These are phyloP conservation scores for Sesbania bispinosa DNA, from an alignment of 306 rosid species.

Conservation along the genomic window DNA sequence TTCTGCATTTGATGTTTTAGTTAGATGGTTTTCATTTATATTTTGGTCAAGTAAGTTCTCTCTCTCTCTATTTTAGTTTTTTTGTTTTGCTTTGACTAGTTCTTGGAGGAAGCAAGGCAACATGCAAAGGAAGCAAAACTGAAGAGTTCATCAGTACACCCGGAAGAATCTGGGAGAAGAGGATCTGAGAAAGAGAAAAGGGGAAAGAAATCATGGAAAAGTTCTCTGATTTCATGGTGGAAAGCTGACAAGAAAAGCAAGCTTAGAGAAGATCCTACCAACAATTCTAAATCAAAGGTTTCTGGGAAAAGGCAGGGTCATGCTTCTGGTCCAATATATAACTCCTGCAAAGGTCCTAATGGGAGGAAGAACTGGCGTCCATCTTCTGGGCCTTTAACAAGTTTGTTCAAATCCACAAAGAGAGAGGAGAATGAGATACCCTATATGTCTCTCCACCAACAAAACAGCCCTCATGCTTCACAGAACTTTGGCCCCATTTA, in stretches of 20 bases:
- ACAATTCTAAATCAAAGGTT: conserved; percentile 17
- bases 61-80: not conserved
- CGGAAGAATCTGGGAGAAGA: conserved; percentile 42
- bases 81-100: conserved; percentile 44
- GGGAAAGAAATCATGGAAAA: conserved; percentile 73
- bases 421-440: conserved; percentile 44
- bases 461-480: conserved; percentile 26
- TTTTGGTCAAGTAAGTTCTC: not conserved
- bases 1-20: not conserved
- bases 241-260: conserved; percentile 52
- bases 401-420: conserved; percentile 48
- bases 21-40: not conserved
- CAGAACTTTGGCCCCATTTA: conserved; percentile 69
- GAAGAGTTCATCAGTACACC: conserved; percentile 34
- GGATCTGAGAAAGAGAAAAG: conserved; percentile 36
- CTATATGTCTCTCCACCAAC: conserved; percentile 48
- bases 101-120: conserved; percentile 76
- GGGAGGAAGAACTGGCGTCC: conserved; percentile 32
- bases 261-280: conserved; percentile 19
- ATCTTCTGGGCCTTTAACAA: conserved; percentile 56
- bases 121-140: conserved; percentile 38
- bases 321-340: conserved; percentile 66
- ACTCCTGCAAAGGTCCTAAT: conserved; percentile 7
- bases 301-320: conserved; percentile 32
- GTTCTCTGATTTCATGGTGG: conserved; percentile 64